These are phyloP conservation scores for Penicillium freii DNA, from an alignment of 2,329 filamentous ascomycete genomes.

Conservation along the genomic window DNA sequence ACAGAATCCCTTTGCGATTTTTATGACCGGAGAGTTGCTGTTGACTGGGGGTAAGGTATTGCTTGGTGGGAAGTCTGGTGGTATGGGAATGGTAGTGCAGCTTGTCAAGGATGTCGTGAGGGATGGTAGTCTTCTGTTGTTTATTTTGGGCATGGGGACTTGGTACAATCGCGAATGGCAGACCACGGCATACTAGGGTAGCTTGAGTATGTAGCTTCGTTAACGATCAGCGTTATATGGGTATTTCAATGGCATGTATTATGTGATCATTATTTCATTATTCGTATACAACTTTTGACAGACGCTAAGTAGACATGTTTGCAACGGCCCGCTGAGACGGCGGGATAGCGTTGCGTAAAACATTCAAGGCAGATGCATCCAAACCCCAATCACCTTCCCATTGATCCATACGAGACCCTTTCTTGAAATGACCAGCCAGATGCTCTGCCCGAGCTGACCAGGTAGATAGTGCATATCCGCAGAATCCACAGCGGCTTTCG, in stretches of 20 bases:
- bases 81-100: conserved; percentile 37
- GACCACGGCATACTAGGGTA: conserved; percentile 5
- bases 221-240: conserved; percentile 9
- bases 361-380: conserved; percentile 30
- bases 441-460: conserved; percentile 56
- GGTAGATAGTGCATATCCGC: conserved; percentile 45
- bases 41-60: conserved; percentile 40
- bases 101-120: conserved; percentile 40
- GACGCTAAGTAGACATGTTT: not conserved
- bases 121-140: conserved; percentile 47
- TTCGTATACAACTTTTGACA: not conserved
- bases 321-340: conserved; percentile 23
- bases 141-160: conserved; percentile 44
- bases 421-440: conserved; percentile 55
- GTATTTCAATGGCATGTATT: not conserved
- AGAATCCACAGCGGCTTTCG: conserved; percentile 56
- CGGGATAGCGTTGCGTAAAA: conserved; percentile 37
- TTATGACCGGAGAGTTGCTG: conserved; percentile 48
- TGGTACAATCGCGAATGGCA: conserved; percentile 42
- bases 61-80: conserved; percentile 27
- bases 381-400: conserved; percentile 58
- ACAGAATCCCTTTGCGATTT: conserved; percentile 47
- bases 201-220: not conserved
- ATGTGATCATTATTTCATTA: conserved; percentile 6
- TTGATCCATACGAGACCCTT: conserved; percentile 52